Base-by-base conservation (phyloP, 2,329 filamentous ascomycete species). In the Diaporthe vaccinii region DNA sequence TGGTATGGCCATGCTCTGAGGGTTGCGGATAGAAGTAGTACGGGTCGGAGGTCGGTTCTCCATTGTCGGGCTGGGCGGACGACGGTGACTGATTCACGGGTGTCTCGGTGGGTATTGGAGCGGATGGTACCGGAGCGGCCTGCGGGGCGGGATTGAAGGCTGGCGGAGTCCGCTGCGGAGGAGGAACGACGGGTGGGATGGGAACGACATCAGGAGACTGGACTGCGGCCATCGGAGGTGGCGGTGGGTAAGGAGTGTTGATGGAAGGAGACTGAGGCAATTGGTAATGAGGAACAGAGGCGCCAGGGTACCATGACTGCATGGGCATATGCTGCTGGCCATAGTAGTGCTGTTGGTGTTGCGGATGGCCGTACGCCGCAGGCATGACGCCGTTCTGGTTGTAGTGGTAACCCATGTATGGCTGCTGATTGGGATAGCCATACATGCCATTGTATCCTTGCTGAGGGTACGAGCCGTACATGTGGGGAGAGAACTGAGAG, bases 231-330 rank as follows among this genome's bases (percentile, higher is more conserved):
- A 73, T 73, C 70, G 49, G 78, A 67, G 62, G 79, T 77, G 49
- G 82, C 75, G 89, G 85, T 81, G 91, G 88, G 84, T 91, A 88
- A 77, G 92, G 85, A 74, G 91, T 87, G 72, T 89, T 86, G 82
- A 90, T 83, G 15, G 82, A 78, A 78, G 86, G 80, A 78, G 84
- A 81, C 81, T 87, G 81, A 82, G 87, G 82, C 80, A 85, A 80
- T 80, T 84, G 80, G 82, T 89, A 84, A 81, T 89, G 84, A 78
- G 92, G 83, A 76, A 90, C 87, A 75, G 89, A 81, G 90, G 91
- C 65, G 84, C 81, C 83, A 25, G 36, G 59, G 71, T 73, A 65
- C 58, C 59, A 73, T 53, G 82, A 87, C 49, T 85, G 84, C 49
- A 85, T 81, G 74, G 79, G 81, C 25, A 77, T 69, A 80, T 80